phyloP scores from a whole-genome alignment of 2,329 filamentous ascomycete genomes.

The Colletotrichum sp. region DNA sequence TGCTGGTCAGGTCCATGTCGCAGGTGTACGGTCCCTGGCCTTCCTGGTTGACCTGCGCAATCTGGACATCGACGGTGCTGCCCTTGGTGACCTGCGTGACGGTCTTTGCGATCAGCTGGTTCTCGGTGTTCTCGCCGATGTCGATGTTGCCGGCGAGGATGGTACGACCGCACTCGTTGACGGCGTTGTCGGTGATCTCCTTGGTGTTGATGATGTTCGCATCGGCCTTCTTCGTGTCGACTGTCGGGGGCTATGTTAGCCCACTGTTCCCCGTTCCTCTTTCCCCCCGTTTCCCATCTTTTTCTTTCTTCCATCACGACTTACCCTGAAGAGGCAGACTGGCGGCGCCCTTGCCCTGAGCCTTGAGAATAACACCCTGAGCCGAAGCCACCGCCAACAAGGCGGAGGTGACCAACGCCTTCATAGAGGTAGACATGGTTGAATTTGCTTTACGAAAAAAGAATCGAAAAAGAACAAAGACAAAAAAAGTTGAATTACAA shows the following conservation, averaged over 20 bases:
- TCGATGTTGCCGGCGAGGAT: constrained; percentile 66
- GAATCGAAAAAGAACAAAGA: constrained; percentile 24
- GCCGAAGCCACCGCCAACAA: constrained; percentile 40
- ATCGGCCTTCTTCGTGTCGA: constrained; percentile 69
- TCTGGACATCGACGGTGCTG: constrained; percentile 47
- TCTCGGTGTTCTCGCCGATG: constrained; percentile 59
- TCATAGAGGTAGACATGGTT: constrained; percentile 40
- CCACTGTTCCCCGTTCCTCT: constrained; percentile 34
- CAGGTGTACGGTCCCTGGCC: constrained; percentile 60
- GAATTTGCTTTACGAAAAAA: constrained; percentile 11
- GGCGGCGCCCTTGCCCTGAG: constrained; percentile 48
- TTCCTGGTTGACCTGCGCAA: constrained; percentile 59
- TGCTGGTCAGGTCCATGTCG: constrained; percentile 55
- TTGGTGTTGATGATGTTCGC: constrained; percentile 66
- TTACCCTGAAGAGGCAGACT: constrained; percentile 54
- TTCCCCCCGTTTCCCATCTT: background rate
- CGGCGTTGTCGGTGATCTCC: constrained; percentile 54
- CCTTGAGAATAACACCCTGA: constrained; percentile 52
- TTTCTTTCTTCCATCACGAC: background rate
- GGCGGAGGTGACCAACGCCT: constrained; percentile 35
- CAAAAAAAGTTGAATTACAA: background rate
- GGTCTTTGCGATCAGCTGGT: constrained; percentile 46
- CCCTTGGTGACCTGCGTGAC: constrained; percentile 57
- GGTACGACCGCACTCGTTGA: constrained; percentile 68
- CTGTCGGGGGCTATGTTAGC: constrained; percentile 57